Base-by-base conservation (phyloP, 768 basidiomycete genomes). In the Rickenella mellea region DNA sequence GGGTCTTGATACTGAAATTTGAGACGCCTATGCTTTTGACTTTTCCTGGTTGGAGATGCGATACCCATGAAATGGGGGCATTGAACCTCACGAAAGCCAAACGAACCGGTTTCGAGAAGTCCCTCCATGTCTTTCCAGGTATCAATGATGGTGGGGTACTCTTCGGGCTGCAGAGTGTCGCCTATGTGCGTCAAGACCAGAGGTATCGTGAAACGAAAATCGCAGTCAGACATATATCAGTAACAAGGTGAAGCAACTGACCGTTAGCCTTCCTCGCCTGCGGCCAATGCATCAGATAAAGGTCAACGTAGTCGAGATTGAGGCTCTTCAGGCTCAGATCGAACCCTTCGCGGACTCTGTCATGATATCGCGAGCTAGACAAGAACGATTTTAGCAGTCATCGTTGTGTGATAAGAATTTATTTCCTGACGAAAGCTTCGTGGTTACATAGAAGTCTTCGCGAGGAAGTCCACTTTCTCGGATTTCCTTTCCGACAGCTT, bases 11-110 rank as follows among this genome's bases (percentile, higher is more conserved):
- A 9, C 69, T 71, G 50, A 76, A 76, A 55, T 78, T 78, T 27
- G 72, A 73, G n/a, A 81, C 73, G 7, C 76, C 76, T 42, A 73
- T 69, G 3, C 57, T 53, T 49, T 64, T 70, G 20, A 67, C 67
- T 56, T 68, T 71, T 27, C 66, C 67, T 61, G 37, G 33, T 15
- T 22, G 6, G 3, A 27, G n/a, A 32, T 4, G 33, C 7, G 24
- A 19, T 36, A 10, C 19, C 7, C 7, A 32, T 14, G 7, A 19
- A 39, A 27, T 22, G 20, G 19, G 39, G 22, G n/a, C 5, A 37
- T 17, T 14, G 14, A 45, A 1, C 19, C 40, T 36, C 19, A 41
- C 22, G 25, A n/a, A 33, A 42, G 25, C 14, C 15, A 37, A 40
- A 46, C 46, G n/a, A 36, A 55, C 59, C 63, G 54, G 51, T 53